These are phyloP conservation scores for Salvia splendens DNA, from an alignment of 257 asterid species.

Conservation along the genomic window DNA sequence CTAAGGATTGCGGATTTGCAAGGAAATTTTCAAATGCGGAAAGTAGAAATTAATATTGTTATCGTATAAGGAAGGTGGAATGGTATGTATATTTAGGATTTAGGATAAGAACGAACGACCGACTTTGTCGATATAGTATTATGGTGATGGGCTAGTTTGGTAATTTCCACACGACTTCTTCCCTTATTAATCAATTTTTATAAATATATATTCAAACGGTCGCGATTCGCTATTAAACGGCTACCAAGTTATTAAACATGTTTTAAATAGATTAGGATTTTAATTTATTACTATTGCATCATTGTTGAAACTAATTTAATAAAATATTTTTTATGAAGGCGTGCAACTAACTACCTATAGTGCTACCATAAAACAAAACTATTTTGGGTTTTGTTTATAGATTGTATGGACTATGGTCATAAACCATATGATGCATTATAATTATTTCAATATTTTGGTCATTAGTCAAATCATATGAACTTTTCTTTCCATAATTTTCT, in stretches of 20 bases:
- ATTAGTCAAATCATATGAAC: not conserved
- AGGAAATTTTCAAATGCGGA: constrained; percentile 30
- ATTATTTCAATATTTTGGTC: not conserved
- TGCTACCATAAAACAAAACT: not conserved
- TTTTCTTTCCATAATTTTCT: not conserved
- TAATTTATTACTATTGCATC: too few relatives aligned
- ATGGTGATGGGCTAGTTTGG: not conserved
- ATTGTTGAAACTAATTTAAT: too few relatives aligned
- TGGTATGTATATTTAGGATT: not conserved
- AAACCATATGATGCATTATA: not conserved
- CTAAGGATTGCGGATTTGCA: constrained; percentile 3
- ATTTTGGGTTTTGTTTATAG: not conserved
- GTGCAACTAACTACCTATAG: not conserved
- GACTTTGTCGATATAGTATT: constrained; percentile 41
- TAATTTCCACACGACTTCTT: too few relatives aligned
- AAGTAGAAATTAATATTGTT: constrained; percentile 1
- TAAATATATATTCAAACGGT: too few relatives aligned
- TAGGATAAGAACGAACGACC: constrained; percentile 66
- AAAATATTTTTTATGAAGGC: not conserved
- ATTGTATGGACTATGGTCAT: not conserved
- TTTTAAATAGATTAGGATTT: too few relatives aligned
- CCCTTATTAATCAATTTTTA: too few relatives aligned
- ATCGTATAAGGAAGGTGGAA: constrained; percentile 32
- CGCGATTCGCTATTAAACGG: too few relatives aligned
- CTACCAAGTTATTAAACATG: too few relatives aligned